Base-by-base conservation (phyloP, 208 protist genomes). In the Leishmania tarentolae region DNA sequence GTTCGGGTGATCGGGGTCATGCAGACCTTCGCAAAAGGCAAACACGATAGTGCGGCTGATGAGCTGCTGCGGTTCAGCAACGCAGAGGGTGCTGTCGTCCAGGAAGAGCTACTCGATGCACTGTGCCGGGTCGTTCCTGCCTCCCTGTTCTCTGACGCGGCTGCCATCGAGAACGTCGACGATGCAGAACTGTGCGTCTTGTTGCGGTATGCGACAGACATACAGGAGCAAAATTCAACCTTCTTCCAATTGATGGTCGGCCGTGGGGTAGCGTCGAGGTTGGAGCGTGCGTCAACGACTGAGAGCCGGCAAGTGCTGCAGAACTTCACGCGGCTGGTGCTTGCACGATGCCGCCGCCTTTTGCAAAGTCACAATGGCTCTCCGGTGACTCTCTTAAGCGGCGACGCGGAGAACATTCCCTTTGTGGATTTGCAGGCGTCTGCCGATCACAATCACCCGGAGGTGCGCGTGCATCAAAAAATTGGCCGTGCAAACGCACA, bases 401-500 rank as follows among this genome's bases (percentile, higher is more conserved):
- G 88, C 6, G 94, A 97, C 70, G 90, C 85, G 15, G 90, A 87
- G 81, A 83, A 88, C 72, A 88, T 97, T 66, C 94, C 94, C 0
- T 61, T 97, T 8, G 81, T 96, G 15, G 89, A 92, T 21, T 59
- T 94, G 40, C 94, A 97, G 75, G 37, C 87, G 37, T 85, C 90
- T 59, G 74, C 90, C 1, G 94, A 97, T 65, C 76, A 84, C 44
- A 78, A 85, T 31, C 87, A 95, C 70, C 91, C 90, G 11, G 77
- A 82, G 15, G 88, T 91, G 46, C 82, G 90, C 21, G 83, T 97
- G 37, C 94, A 97, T 83, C 83, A 88, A 69, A 91, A 92, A 53
- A 83, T 97, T 17, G 92, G 92, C 70, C 88, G 87, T 68, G 77
- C 87, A 3, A 92, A 94, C 79, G 92, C 92, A 46, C 91, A 92